Conservation (phyloP, 495 filamentous ascomycete genomes). For the Penicillium riverlandense region DNA sequence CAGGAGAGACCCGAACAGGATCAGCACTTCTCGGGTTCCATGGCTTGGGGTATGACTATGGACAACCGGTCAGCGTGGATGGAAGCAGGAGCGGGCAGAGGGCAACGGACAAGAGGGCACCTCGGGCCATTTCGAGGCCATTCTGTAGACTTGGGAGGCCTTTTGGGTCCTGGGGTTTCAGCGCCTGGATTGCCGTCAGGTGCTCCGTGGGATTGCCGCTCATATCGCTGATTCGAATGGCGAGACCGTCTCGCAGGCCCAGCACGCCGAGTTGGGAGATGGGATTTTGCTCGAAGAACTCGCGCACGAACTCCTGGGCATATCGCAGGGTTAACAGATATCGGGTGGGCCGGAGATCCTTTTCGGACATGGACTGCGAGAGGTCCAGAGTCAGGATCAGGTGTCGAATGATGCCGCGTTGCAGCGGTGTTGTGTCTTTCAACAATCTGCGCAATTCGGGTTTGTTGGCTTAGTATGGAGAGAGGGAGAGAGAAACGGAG, state of each 20-base stretch:
- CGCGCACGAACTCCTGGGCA: constrained; percentile 79
- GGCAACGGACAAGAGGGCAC: constrained; percentile 65
- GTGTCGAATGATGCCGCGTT: constrained; percentile 94
- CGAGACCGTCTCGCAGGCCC: constrained; percentile 86
- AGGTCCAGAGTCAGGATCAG: constrained; percentile 89
- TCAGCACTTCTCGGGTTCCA: constrained; percentile 84
- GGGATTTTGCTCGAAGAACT: constrained; percentile 99
- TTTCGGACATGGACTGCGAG: constrained; percentile 88
- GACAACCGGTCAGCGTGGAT: constrained; percentile 10
- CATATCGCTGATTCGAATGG: constrained; percentile 77
- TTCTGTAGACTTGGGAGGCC: constrained; percentile 91
- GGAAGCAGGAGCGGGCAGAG: neutral
- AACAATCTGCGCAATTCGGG: constrained; percentile 49
- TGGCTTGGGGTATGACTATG: constrained; percentile 80
- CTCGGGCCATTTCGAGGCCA: constrained; percentile 88
- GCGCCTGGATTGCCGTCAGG: constrained; percentile 62
- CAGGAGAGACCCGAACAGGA: constrained; percentile 85
- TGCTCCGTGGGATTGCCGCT: constrained; percentile 87
- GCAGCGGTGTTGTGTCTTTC: constrained; percentile 87
- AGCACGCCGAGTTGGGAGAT: constrained; percentile 90
- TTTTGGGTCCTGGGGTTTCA: constrained; percentile 72
- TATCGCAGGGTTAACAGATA: constrained; percentile 77
- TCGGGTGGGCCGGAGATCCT: constrained; percentile 83
- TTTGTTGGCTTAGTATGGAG: too few relatives aligned
- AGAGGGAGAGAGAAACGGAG: too few relatives aligned